These are phyloP conservation scores for Scalesia atractyloides DNA, from an alignment of 129 eudicot species.

Conservation along the genomic window DNA sequence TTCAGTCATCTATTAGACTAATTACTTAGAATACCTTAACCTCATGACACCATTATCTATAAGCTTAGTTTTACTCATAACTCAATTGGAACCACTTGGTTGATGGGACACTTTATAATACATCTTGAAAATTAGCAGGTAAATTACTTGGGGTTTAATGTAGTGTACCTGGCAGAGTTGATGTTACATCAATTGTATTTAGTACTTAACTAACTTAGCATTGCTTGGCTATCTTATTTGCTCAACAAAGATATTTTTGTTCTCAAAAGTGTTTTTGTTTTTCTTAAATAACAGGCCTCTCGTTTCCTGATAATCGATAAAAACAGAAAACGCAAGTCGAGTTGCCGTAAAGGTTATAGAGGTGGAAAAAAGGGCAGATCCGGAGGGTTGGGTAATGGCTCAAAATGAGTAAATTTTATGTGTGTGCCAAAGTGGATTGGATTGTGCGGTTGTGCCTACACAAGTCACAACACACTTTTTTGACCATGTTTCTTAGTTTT, in stretches of 20 bases:
- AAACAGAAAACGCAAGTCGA: background rate
- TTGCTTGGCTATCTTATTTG: background rate
- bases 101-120: too few relatives aligned
- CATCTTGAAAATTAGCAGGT: too few relatives aligned
- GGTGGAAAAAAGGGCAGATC: background rate
- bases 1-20: too few relatives aligned
- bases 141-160: too few relatives aligned
- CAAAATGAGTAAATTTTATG: background rate
- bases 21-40: too few relatives aligned
- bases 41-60: too few relatives aligned
- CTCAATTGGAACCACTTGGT: too few relatives aligned
- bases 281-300: background rate
- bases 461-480: too few relatives aligned
- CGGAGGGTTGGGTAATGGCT: background rate
- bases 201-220: background rate
- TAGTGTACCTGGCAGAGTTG: too few relatives aligned
- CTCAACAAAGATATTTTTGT: background rate
- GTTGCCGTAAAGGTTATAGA: background rate
- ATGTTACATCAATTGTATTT: too few relatives aligned
- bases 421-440: background rate
- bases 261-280: background rate
- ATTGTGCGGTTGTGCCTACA: background rate
- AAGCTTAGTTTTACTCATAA: too few relatives aligned
- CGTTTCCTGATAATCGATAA: background rate
- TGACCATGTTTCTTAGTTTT: background rate